phyloP scores from a whole-genome alignment of 371 early-diverging fungal genomes.

The Mucor velutinosus region DNA sequence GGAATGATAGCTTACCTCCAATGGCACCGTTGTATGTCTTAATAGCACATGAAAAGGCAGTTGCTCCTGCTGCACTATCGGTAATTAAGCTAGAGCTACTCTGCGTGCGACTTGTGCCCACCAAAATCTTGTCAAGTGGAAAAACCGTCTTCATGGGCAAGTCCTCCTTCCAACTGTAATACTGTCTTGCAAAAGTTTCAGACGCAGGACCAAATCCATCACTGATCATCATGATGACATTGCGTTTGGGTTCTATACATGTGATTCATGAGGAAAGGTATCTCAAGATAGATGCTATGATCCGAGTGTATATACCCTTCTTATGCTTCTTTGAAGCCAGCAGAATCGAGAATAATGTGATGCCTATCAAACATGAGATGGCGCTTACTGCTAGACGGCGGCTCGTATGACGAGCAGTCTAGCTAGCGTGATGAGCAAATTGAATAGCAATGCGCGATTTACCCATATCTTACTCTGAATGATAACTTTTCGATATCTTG shows the following conservation, averaged over 20 bases:
- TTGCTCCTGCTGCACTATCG: slow-evolving; percentile 97
- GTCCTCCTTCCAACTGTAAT: slow-evolving; percentile 57
- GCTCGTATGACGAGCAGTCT: not conserved
- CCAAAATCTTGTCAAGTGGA: slow-evolving; percentile 82
- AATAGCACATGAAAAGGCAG: slow-evolving; percentile 83
- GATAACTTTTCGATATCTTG: not conserved
- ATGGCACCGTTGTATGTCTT: slow-evolving; percentile 93
- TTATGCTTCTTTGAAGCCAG: not conserved
- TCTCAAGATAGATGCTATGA: not conserved
- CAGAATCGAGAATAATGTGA: not conserved
- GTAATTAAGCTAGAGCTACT: slow-evolving; percentile 83
- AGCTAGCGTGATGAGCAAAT: not conserved
- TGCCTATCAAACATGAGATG: not conserved
- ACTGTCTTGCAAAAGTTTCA: slow-evolving; percentile 87
- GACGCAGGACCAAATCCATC: slow-evolving; percentile 97
- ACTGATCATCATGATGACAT: slow-evolving; percentile 91
- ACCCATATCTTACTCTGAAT: not conserved
- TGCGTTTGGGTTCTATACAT: slow-evolving; percentile 26
- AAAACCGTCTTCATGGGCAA: slow-evolving; percentile 35
- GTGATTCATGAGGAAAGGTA: not conserved
- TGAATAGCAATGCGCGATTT: not conserved
- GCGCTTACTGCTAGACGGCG: not conserved
- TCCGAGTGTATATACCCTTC: not conserved
- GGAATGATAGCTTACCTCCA: slow-evolving; percentile 29
- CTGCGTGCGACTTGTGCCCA: slow-evolving; percentile 88